Percentiles rank a stretch among this genome's conserved stretches.
These are phyloP conservation scores for Citrullus mucosospermus DNA, from an alignment of 306 rosid species.

Conservation along the genomic window DNA sequence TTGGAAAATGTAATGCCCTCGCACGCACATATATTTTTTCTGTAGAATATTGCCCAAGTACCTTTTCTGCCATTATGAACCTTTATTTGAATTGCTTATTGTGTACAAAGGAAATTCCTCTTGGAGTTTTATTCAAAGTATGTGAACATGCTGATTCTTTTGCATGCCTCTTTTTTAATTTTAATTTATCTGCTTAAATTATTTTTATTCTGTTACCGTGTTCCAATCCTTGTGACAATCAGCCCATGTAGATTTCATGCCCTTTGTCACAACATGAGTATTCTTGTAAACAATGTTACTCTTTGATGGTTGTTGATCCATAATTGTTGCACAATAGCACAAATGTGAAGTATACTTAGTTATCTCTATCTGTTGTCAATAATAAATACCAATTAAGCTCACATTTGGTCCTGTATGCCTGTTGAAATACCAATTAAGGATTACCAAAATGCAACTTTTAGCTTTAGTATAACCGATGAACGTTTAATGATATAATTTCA, in stretches of 20 bases:
- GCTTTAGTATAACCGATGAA: too few species aligned
- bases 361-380: neutral
- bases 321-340: neutral
- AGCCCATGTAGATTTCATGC: neutral
- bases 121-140: neutral
- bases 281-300: neutral
- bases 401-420: neutral
- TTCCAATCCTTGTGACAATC: neutral
- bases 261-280: too few species aligned
- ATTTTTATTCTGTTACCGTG: neutral
- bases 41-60: neutral
- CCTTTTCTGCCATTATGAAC: neutral
- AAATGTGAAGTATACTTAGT: neutral
- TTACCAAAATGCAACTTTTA: neutral
- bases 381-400: neutral
- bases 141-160: neutral
- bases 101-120: neutral
- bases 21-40: neutral
- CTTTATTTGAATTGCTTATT: neutral
- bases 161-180: neutral
- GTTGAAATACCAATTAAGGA: neutral
- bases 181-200: neutral
- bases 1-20: conserved; percentile 73
- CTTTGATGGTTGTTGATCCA: neutral
- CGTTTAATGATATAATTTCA: conserved; percentile 24